phyloP scores from a whole-genome alignment of 2,329 filamentous ascomycete species.

The Colletotrichum sp. region DNA sequence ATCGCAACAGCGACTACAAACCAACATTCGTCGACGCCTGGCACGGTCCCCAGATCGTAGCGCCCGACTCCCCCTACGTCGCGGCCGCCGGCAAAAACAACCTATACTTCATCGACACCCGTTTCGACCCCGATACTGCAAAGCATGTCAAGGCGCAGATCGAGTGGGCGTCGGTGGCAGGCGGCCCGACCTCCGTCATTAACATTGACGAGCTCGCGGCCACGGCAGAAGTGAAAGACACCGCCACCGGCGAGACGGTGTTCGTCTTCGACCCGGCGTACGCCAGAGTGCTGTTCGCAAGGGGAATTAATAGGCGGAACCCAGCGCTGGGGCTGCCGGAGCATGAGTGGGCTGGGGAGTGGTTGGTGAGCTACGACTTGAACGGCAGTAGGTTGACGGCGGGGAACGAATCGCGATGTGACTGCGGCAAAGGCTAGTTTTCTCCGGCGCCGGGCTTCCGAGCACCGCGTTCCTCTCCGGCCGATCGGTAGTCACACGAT shows the following conservation, averaged over 20 bases:
- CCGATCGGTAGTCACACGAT: not conserved
- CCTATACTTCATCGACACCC: constrained; percentile 23
- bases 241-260: not conserved
- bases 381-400: not conserved
- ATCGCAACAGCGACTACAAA: not conserved
- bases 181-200: not conserved
- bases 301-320: constrained; percentile 19
- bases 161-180: not conserved
- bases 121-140: constrained; percentile 1
- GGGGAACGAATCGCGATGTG: not conserved
- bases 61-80: constrained; percentile 22
- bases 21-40: constrained; percentile 9
- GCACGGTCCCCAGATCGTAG: constrained; percentile 17
- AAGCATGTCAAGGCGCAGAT: constrained; percentile 19
- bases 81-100: constrained; percentile 13
- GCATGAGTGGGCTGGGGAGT: not conserved
- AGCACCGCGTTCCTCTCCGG: not conserved
- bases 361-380: constrained; percentile 5
- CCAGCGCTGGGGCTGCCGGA: constrained; percentile 9
- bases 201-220: constrained; percentile 1
- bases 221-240: not conserved
- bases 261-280: constrained; percentile 21
- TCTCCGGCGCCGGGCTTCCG: not conserved
- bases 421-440: not conserved
- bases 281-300: constrained; percentile 17